Percentiles rank a stretch among this genome's conserved stretches.
These are phyloP conservation scores for Cotoneaster glaucophyllus DNA, from an alignment of 306 rosid species.

Conservation along the genomic window DNA sequence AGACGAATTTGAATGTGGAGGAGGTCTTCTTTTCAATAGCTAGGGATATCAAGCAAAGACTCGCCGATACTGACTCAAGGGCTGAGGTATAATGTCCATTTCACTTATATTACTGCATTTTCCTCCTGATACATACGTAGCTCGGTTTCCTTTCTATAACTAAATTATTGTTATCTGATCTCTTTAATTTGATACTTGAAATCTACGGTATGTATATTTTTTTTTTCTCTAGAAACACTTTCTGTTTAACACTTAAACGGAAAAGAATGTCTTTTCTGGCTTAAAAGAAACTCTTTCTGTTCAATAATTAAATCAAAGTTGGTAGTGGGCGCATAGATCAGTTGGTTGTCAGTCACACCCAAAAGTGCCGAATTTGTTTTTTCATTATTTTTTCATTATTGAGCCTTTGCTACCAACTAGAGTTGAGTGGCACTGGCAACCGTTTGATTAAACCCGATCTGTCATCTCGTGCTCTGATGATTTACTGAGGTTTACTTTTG, in stretches of 20 bases:
- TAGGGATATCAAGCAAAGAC: conserved; percentile 92
- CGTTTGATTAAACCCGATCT: not conserved
- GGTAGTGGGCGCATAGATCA: not conserved
- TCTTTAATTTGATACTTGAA: not conserved
- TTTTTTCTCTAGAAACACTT: not conserved
- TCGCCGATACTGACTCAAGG: conserved; percentile 84
- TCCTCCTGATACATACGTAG: not conserved
- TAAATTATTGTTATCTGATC: not conserved
- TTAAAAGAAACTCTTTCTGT: not conserved
- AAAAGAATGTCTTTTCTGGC: not conserved
- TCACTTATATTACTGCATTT: not conserved
- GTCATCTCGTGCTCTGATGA: not conserved
- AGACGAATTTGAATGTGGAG: conserved; percentile 90
- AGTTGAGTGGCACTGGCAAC: not conserved
- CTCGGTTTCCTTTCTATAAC: not conserved
- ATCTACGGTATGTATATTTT: not conserved
- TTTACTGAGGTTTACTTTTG: not conserved
- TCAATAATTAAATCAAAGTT: not conserved
- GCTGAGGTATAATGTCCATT: conserved; percentile 53
- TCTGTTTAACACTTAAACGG: no score
- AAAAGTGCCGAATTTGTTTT: not conserved
- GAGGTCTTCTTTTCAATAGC: conserved; percentile 97
- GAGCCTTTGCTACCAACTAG: not conserved
- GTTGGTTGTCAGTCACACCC: not conserved
- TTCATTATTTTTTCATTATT: not conserved